Conservation (phyloP, 345 rosid species). For the Lepidium africanum region DNA sequence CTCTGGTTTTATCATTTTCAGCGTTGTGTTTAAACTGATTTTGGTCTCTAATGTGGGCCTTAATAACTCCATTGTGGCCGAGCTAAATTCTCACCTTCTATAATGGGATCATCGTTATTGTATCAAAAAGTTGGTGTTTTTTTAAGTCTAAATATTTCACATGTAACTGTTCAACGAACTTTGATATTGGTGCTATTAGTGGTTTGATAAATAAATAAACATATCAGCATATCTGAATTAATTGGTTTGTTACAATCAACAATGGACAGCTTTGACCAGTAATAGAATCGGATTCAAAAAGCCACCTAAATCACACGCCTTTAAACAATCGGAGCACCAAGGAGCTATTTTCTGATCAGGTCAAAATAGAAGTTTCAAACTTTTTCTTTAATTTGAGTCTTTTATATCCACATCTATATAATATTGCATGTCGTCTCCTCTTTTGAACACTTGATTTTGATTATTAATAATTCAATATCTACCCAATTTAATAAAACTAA, state of each 20-base stretch:
- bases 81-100: too few species aligned
- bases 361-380: neutral
- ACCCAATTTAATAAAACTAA: too few species aligned
- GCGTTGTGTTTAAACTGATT: too few species aligned
- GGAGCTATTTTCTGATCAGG: neutral
- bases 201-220: neutral
- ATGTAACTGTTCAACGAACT: too few species aligned
- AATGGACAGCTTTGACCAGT: constrained; percentile 10
- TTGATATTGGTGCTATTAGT: too few species aligned
- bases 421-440: neutral
- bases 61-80: too few species aligned
- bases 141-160: too few species aligned
- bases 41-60: too few species aligned
- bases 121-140: too few species aligned
- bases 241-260: neutral
- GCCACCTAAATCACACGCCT: neutral
- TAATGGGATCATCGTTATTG: too few species aligned
- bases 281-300: constrained; percentile 10
- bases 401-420: neutral
- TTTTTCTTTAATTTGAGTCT: neutral
- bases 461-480: neutral
- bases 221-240: neutral
- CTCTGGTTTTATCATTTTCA: too few species aligned
- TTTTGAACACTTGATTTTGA: neutral
- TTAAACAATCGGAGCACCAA: neutral